Evolutionary conservation across 306 rosid species (phyloP).

Genomic region (Echinosophora koreensis): DNA sequence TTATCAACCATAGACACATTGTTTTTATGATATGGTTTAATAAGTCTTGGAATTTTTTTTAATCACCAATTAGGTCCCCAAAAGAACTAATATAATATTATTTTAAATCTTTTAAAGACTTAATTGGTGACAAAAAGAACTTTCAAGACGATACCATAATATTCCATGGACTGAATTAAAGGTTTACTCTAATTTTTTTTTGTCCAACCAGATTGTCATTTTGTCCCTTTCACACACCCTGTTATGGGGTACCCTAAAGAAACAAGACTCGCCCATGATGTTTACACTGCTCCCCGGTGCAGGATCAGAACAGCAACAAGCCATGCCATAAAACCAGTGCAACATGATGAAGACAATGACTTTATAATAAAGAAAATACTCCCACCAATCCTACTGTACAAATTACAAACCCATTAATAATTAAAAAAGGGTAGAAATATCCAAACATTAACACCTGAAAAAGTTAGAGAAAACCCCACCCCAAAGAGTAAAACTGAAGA

Average conservation of each 20-base stretch:
- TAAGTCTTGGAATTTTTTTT: no score
- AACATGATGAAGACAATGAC: constrained; percentile 45
- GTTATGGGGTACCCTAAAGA: constrained; percentile 35
- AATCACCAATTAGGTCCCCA: no score
- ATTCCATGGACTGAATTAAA: background rate
- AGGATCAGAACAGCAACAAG: constrained; percentile 50
- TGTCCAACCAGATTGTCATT: constrained; percentile 28
- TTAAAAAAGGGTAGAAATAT: constrained; percentile 35
- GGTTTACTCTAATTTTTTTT: background rate
- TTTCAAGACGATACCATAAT: no score
- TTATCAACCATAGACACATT: constrained; percentile 6
- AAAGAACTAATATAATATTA: no score
- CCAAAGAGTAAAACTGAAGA: constrained; percentile 38
- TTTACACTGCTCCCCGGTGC: constrained; percentile 38
- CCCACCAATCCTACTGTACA: constrained; percentile 84
- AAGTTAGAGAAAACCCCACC: constrained; percentile 65
- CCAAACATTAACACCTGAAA: constrained; percentile 54
- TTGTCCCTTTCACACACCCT: constrained; percentile 47
- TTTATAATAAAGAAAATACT: constrained; percentile 43
- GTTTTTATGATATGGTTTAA: no score
- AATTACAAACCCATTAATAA: constrained; percentile 46
- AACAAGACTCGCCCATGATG: constrained; percentile 45
- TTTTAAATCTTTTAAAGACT: no score
- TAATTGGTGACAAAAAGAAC: no score
- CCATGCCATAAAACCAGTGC: constrained; percentile 46